Evolutionary conservation across 1,284 basidiomycete genomes (phyloP), one percentile per base, ranked within the genome.

Genomic region (Irpex sp.): DNA sequence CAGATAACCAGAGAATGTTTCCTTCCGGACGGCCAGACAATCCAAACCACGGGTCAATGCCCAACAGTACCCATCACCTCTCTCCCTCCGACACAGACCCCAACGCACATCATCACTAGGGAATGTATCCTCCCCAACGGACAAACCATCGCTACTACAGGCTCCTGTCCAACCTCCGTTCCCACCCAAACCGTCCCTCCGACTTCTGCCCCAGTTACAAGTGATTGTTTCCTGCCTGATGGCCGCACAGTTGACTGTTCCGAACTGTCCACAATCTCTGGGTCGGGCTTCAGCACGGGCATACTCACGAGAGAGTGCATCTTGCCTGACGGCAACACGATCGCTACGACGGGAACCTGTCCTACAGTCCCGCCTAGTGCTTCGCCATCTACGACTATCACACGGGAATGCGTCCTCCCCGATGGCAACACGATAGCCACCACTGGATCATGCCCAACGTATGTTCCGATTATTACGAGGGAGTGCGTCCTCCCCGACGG

Each of bases 401-500:
- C 39, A 26, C 15, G 47, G 33, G 35, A 35, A 33, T 56, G 54
- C 26, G 33, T 56, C 26, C 26, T 56, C 35, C 31, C 54, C 54
- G 35, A 33, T 19, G 54, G 54, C 15, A 33, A 56, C 13, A 33
- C 35, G 8, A 56, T 56, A 26, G 54, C 26, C 19, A 56, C 35
- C 9, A 56, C 26, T 33, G 49, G 49, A 17, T 13, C 49, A 9
- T 51, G 31, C 35, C 54, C 58, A 13, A 36, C 58, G 15, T 59
- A 17, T 26, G 46, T 47, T 13, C 37, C 58, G 9, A 33, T 19
- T 21, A 50, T 59, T 19, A 51, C 49, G 11, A 51, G 17, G 21
- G 58, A 59, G 31, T 59, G 58, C 21, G 21, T 59, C 19, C 47
- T 59, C 4, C 58, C 58, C 46, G 47, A 59, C 58, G 58, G 57